phyloP scores from a whole-genome alignment of 2,329 filamentous ascomycete genomes.

The Aspergillus alliaceus region DNA sequence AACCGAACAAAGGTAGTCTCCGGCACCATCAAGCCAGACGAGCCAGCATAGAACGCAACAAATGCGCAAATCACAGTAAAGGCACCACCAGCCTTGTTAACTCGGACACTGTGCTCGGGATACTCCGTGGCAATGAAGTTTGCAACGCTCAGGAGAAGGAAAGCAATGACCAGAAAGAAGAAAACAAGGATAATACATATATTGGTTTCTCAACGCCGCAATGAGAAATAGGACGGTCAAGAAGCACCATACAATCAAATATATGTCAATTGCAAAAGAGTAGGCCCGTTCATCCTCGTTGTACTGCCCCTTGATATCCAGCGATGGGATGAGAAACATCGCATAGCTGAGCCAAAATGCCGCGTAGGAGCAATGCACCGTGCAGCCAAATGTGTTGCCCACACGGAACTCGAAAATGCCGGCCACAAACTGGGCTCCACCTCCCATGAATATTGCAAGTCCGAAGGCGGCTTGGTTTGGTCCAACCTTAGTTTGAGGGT shows the following conservation, averaged over 20 bases:
- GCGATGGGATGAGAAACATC: constrained; percentile 55
- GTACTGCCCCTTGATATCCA: constrained; percentile 53
- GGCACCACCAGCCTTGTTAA: constrained; percentile 47
- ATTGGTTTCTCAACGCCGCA: constrained; percentile 58
- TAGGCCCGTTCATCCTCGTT: constrained; percentile 37
- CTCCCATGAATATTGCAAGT: constrained; percentile 30
- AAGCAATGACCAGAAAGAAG: constrained; percentile 58
- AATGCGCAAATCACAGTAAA: constrained; percentile 41
- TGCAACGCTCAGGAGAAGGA: constrained; percentile 57
- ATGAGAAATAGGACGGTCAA: constrained; percentile 58
- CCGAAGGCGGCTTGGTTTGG: constrained; percentile 28
- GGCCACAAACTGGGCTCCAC: constrained; percentile 25
- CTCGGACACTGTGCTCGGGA: constrained; percentile 38
- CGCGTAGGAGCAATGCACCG: constrained; percentile 61
- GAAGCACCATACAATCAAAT: constrained; percentile 61
- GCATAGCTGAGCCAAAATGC: constrained; percentile 63
- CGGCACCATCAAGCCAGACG: constrained; percentile 42
- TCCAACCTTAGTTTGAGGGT: constrained; percentile 21
- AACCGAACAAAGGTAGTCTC: constrained; percentile 46
- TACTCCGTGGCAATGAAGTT: constrained; percentile 50
- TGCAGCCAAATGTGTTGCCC: constrained; percentile 65
- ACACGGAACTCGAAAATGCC: constrained; percentile 47
- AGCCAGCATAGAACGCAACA: constrained; percentile 42
- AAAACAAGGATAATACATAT: constrained; percentile 60
- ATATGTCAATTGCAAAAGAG: constrained; percentile 58